Evolutionary conservation across 2,329 filamentous ascomycete species (phyloP), one percentile per base, ranked within the genome.

Genomic region (Lachnellula subtilissima): DNA sequence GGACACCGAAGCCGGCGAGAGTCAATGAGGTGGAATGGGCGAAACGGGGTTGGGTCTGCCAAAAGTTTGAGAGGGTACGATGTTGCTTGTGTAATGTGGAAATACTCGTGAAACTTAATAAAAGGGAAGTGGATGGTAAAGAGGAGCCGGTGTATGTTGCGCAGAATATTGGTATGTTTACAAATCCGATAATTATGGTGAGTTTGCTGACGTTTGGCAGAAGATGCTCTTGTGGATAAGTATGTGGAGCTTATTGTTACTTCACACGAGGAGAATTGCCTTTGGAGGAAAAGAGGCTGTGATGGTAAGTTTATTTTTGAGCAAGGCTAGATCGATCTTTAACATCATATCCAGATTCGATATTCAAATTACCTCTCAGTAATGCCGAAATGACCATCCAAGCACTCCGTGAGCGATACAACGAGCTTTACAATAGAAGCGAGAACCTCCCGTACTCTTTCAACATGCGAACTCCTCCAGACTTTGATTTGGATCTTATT

Each of bases 21-120:
- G 86, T 97, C 64, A 91, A 85, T 68, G 94, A 97, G 73, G 85
- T 97, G 7, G 88, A 91, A 70, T 99, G 94, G 94, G 92, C 92
- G 0, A 96, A 93, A 76, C 78, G 89, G 56, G 93, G 93, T 0
- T 99, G 94, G 93, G 79, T 87, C 4, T 97, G 93, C 66, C 84
- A 88, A 47, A 87, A 87, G 64, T 85, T 85, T 61, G 91, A 96
- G 72, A 88, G 88, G 4, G 90, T 97, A 15, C 84, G 85, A 17
- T 99, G 94, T 70, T 86, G 88, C 42, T 84, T 92, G 2, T 99
- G 94, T 68, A 87, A 87, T 68, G 87, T 88, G 65, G 89, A 95
- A 65, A 78, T 97, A 42, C 82, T 94, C 4, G 88, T 97, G 52
- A 91, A 89, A 73, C 76, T 96, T 36, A 86, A 82, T 65, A 78